Evolutionary conservation across 495 filamentous ascomycete species (phyloP).

Genomic region (Schizothecium vesticola): DNA sequence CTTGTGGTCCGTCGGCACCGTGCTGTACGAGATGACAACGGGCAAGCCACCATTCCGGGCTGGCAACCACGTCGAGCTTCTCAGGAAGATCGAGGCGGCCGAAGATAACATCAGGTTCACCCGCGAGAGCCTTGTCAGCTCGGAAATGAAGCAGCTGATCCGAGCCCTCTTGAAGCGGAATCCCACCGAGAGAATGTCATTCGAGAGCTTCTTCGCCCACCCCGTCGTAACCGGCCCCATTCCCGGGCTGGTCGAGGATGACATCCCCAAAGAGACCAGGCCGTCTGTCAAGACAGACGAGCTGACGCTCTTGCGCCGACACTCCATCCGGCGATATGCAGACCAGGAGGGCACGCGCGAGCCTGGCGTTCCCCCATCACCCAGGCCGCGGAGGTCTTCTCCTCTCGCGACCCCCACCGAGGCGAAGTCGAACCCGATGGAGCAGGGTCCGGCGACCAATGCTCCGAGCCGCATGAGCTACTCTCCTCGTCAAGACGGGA

Average conservation of each 20-base stretch:
- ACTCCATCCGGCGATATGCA: slow-evolving; percentile 22
- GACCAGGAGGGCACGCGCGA: slow-evolving; percentile 30
- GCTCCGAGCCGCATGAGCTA: slow-evolving; percentile 21
- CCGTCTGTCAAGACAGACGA: slow-evolving; percentile 27
- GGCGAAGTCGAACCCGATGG: slow-evolving; percentile 26
- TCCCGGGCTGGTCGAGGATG: slow-evolving; percentile 75
- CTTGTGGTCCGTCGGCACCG: slow-evolving; percentile 95
- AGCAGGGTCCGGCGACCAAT: slow-evolving; percentile 15
- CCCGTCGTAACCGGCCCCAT: slow-evolving; percentile 71
- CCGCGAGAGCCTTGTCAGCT: slow-evolving; percentile 62
- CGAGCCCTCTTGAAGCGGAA: slow-evolving; percentile 75
- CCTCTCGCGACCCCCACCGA: slow-evolving; percentile 36
- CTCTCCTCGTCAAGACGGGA: slow-evolving; percentile 34
- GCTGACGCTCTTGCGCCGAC: slow-evolving; percentile 11
- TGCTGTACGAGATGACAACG: slow-evolving; percentile 89
- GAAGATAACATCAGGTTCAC: slow-evolving; percentile 81
- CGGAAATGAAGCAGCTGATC: slow-evolving; percentile 77
- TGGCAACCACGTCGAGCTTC: slow-evolving; percentile 86
- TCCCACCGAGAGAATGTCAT: slow-evolving; percentile 76
- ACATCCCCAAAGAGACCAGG: slow-evolving; percentile 46
- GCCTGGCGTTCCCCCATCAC: slow-evolving; percentile 27
- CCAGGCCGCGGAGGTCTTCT: slow-evolving; percentile 33
- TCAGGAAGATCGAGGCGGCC: slow-evolving; percentile 81
- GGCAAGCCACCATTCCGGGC: slow-evolving; percentile 89
- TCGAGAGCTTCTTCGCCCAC: slow-evolving; percentile 73